Conservation (phyloP, 2,329 filamentous ascomycete genomes). For the Zasmidium citrigriseum region DNA sequence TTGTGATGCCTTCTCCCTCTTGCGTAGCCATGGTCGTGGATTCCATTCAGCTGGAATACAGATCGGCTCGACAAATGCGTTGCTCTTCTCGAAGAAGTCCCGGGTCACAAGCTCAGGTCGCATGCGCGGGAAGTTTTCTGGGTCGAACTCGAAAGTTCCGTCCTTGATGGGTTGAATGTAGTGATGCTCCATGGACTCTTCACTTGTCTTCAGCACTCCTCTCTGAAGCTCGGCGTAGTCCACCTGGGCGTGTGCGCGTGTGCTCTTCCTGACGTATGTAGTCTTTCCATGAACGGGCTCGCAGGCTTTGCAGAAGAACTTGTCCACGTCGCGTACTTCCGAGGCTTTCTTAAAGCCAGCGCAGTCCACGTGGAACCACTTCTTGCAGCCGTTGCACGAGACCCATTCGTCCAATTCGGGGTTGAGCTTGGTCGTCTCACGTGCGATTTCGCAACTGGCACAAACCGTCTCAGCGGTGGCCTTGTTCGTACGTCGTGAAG, state of each 20-base stretch:
- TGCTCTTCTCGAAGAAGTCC: conserved; percentile 64
- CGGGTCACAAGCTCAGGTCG: conserved; percentile 63
- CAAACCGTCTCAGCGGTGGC: conserved; percentile 50
- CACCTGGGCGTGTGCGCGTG: conserved; percentile 64
- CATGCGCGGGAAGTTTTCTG: conserved; percentile 65
- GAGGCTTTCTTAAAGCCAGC: conserved; percentile 65
- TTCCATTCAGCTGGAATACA: conserved; percentile 65
- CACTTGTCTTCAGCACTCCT: conserved; percentile 65
- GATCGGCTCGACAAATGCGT: conserved; percentile 67
- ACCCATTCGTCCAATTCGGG: conserved; percentile 64
- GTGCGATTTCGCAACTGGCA: conserved; percentile 58
- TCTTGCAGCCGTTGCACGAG: conserved; percentile 67
- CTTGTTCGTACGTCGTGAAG: conserved; percentile 24
- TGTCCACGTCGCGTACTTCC: conserved; percentile 67
- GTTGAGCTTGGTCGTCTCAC: conserved; percentile 50
- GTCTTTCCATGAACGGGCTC: conserved; percentile 62
- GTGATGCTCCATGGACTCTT: conserved; percentile 66
- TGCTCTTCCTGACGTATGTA: conserved; percentile 67
- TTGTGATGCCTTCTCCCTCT: conserved; percentile 2
- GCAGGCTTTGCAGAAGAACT: conserved; percentile 65
- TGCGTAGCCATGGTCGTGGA: conserved; percentile 48
- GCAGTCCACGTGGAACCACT: conserved; percentile 69
- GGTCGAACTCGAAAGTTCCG: conserved; percentile 60
- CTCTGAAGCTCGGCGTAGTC: conserved; percentile 69
- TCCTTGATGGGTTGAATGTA: conserved; percentile 69